Conservation (phyloP, 2,329 filamentous ascomycete species). For the Escovopsis sp. region DNA sequence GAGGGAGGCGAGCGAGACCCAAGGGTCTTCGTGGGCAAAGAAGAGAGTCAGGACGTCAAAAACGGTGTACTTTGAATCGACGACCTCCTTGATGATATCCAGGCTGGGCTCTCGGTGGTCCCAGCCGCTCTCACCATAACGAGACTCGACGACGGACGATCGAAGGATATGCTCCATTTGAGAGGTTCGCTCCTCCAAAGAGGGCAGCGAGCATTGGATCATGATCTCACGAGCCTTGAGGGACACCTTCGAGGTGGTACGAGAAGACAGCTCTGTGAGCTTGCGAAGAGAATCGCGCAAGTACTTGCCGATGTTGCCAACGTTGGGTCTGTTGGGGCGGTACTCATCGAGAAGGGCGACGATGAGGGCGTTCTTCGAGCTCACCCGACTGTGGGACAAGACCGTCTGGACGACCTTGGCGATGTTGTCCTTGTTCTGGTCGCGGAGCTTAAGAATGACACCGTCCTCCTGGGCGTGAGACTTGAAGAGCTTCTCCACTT, state of each 20-base stretch:
- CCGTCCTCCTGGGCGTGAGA: conserved; percentile 83
- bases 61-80: conserved; percentile 96
- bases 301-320: conserved; percentile 76
- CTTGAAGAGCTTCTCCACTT: conserved; percentile 77
- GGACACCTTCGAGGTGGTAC: conserved; percentile 80
- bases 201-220: conserved; percentile 92
- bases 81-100: conserved; percentile 88
- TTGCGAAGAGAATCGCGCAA: conserved; percentile 70
- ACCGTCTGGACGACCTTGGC: conserved; percentile 73
- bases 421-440: conserved; percentile 91
- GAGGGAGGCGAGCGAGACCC: conserved; percentile 83
- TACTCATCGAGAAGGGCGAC: conserved; percentile 88
- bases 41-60: conserved; percentile 92
- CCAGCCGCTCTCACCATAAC: conserved; percentile 93
- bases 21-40: conserved; percentile 86
- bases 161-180: conserved; percentile 99
- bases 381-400: conserved; percentile 83
- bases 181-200: conserved; percentile 79
- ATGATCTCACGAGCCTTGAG: conserved; percentile 94
- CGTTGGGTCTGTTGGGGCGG: conserved; percentile 81
- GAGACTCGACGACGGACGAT: conserved; percentile 89
- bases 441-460: conserved; percentile 81
- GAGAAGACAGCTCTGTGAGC: conserved; percentile 72
- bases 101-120: conserved; percentile 87
- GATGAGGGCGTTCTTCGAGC: conserved; percentile 84